A percentile compares a stretch with the other conserved stretches of the same genome.
These are phyloP conservation scores for Priceomyces haplophilus DNA, from an alignment of 805 yeast species.

Conservation along the genomic window DNA sequence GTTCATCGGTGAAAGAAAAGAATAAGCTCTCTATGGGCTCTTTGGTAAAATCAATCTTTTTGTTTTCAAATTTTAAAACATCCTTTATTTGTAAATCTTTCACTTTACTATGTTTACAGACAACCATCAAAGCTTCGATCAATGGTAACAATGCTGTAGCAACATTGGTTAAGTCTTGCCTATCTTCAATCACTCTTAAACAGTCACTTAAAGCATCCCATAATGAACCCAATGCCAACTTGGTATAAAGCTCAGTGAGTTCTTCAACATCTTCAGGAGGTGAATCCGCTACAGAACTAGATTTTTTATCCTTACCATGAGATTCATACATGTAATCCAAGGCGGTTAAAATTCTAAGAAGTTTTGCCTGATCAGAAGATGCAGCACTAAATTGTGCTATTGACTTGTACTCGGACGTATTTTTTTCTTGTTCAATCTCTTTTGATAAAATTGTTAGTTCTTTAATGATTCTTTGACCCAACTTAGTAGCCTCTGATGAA, in stretches of 20 bases:
- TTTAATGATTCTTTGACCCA: slow-evolving; percentile 52
- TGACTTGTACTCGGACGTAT: slow-evolving; percentile 49
- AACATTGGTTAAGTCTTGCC: slow-evolving; percentile 45
- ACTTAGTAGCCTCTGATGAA: slow-evolving; percentile 56
- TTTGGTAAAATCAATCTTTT: slow-evolving; percentile 61
- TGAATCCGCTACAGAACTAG: slow-evolving; percentile 2
- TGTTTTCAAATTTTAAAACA: slow-evolving; percentile 57
- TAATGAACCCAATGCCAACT: slow-evolving; percentile 66
- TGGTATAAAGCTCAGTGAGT: slow-evolving; percentile 60
- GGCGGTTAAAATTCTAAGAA: slow-evolving; percentile 83
- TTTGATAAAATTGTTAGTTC: slow-evolving; percentile 52
- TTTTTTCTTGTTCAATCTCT: slow-evolving; percentile 37
- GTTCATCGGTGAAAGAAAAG: slow-evolving; percentile 84
- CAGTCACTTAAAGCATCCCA: slow-evolving; percentile 86
- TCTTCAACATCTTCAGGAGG: slow-evolving; percentile 38
- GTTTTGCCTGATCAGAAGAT: slow-evolving; percentile 82
- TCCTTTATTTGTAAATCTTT: slow-evolving; percentile 56
- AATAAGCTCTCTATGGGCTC: slow-evolving; percentile 78
- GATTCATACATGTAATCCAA: slow-evolving; percentile 73
- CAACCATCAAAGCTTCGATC: slow-evolving; percentile 91
- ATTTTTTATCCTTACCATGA: slow-evolving; percentile 11
- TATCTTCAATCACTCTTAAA: slow-evolving; percentile 59
- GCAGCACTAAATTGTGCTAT: slow-evolving; percentile 71
- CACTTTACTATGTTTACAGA: slow-evolving; percentile 81
- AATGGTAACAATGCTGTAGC: slow-evolving; percentile 82